phyloP scores from a whole-genome alignment of 805 yeast genomes.

The Kodamaea kakaduensis region DNA sequence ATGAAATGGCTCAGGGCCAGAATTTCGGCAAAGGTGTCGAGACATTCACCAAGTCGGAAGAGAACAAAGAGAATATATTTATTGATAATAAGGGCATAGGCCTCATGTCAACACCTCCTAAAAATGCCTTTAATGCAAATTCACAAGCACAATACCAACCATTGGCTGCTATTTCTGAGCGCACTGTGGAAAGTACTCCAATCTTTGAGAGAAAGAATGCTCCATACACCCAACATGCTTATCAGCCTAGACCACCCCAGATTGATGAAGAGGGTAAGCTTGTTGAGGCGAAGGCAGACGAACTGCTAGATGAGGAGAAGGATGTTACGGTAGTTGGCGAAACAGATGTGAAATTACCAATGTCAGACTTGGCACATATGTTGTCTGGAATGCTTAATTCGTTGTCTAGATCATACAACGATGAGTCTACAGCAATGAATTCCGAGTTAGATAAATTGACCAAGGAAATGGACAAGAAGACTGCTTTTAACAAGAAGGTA shows the following conservation, averaged over 20 bases:
- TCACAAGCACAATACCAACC: constrained; percentile 18
- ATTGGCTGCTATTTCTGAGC: constrained; percentile 30
- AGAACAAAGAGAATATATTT: constrained; percentile 48
- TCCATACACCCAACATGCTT: constrained; percentile 8
- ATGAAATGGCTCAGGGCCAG: constrained; percentile 15
- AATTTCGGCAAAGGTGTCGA: no score
- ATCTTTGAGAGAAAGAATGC: constrained; percentile 7
- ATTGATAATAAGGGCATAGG: constrained; percentile 28
- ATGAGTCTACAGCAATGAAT: constrained; percentile 40
- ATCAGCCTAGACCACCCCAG: constrained; percentile 33
- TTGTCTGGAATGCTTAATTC: constrained; percentile 42
- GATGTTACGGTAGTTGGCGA: constrained; percentile 1
- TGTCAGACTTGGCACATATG: constrained; percentile 34
- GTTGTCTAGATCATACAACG: constrained; percentile 53
- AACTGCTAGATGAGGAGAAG: neutral
- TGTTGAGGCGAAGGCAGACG: constrained; percentile 11
- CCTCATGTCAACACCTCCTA: constrained; percentile 29
- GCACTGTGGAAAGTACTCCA: constrained; percentile 29
- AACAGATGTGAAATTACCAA: constrained; percentile 23
- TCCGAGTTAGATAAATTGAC: constrained; percentile 19
- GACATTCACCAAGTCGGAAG: constrained; percentile 26
- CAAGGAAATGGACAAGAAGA: constrained; percentile 49
- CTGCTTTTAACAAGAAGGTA: constrained; percentile 37
- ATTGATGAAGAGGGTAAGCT: constrained; percentile 30
- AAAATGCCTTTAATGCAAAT: neutral